Conservation (phyloP, 2,329 filamentous ascomycete species). For the Microsporum ferrugineum region DNA sequence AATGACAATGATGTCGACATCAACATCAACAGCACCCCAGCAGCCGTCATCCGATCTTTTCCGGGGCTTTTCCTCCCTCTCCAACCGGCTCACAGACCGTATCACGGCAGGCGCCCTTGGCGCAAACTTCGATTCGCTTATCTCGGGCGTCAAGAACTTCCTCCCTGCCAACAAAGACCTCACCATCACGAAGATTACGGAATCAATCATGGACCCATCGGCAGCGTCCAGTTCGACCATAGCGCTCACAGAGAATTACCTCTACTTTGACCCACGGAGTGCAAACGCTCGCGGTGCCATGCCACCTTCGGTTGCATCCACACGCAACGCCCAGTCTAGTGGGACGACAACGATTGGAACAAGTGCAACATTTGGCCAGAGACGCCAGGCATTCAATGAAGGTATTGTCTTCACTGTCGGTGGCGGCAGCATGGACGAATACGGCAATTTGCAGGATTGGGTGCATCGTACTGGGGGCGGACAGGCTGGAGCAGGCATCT, state of each 20-base stretch:
- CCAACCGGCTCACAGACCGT: conserved; percentile 80
- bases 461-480: conserved; percentile 57
- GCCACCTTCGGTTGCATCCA: conserved; percentile 57
- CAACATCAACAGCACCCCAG: conserved; percentile 54
- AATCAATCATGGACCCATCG: conserved; percentile 93
- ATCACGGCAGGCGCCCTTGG: conserved; percentile 83
- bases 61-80: conserved; percentile 83
- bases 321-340: conserved; percentile 36
- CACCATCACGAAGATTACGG: conserved; percentile 93
- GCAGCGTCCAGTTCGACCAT: conserved; percentile 84
- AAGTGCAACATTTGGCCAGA: conserved; percentile 77
- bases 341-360: conserved; percentile 50
- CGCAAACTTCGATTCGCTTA: conserved; percentile 83
- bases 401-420: conserved; percentile 91
- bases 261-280: conserved; percentile 92
- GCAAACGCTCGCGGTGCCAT: conserved; percentile 87
- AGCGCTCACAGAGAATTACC: conserved; percentile 88
- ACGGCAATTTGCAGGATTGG: conserved; percentile 96
- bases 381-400: conserved; percentile 78
- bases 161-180: conserved; percentile 91
- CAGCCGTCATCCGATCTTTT: conserved; percentile 59
- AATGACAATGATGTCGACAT: conserved; percentile 94
- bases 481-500: conserved; percentile 44
- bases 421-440: conserved; percentile 97
- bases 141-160: conserved; percentile 96